These are phyloP conservation scores for Diplogelasinospora grovesii DNA, from an alignment of 495 filamentous ascomycete genomes.

Conservation along the genomic window DNA sequence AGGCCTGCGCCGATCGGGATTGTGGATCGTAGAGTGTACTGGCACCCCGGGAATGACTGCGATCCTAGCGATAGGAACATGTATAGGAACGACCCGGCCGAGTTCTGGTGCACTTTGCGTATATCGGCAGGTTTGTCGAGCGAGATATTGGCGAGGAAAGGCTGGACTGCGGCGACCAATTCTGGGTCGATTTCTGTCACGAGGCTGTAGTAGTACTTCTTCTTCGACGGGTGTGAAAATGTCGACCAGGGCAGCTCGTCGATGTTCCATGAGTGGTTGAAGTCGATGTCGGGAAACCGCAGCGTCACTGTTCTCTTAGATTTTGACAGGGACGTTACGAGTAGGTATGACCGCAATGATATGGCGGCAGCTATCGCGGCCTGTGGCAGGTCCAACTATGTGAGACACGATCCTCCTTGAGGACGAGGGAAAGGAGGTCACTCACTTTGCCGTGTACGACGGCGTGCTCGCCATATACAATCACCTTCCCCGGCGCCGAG, in stretches of 20 bases:
- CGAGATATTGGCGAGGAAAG: slow-evolving; percentile 65
- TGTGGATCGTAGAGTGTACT: slow-evolving; percentile 88
- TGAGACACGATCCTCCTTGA: neutral
- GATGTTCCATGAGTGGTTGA: slow-evolving; percentile 88
- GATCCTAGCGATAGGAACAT: slow-evolving; percentile 83
- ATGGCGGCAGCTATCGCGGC: slow-evolving; percentile 91
- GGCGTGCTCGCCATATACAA: slow-evolving; percentile 94
- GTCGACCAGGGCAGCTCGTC: slow-evolving; percentile 77
- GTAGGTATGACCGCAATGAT: slow-evolving; percentile 89
- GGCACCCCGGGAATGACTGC: slow-evolving; percentile 65
- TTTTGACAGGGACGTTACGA: slow-evolving; percentile 85
- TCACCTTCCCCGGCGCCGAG: slow-evolving; percentile 94
- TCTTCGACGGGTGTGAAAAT: slow-evolving; percentile 74
- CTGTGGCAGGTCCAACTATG: slow-evolving; percentile 37
- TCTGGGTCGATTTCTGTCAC: slow-evolving; percentile 80
- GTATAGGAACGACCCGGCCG: slow-evolving; percentile 84
- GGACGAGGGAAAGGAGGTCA: neutral
- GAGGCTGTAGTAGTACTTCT: slow-evolving; percentile 85
- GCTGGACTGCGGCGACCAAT: slow-evolving; percentile 68
- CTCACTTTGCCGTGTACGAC: slow-evolving; percentile 87
- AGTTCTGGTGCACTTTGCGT: slow-evolving; percentile 71
- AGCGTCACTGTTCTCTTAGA: slow-evolving; percentile 77
- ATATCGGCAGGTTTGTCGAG: slow-evolving; percentile 51
- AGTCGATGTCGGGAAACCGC: slow-evolving; percentile 76
- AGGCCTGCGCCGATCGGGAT: slow-evolving; percentile 90